phyloP scores from a whole-genome alignment of 2,329 filamentous ascomycete species.

The Bretziella fagacearum region DNA sequence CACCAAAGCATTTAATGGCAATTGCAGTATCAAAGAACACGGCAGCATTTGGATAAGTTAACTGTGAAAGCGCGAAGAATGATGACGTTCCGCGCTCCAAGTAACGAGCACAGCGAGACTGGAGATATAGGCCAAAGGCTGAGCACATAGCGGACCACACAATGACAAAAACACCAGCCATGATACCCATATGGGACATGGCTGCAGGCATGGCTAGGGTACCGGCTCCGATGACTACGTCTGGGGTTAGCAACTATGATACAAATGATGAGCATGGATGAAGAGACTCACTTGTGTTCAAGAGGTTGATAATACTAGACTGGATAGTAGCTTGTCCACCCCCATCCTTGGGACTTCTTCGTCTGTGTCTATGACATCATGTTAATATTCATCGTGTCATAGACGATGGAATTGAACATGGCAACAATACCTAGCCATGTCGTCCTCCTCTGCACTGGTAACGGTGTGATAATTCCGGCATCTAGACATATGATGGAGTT shows the following conservation, averaged over 20 bases:
- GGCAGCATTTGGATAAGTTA: conserved; percentile 91
- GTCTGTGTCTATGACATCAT: conserved; percentile 35
- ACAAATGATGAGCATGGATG: background rate
- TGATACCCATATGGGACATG: conserved; percentile 87
- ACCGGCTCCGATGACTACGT: conserved; percentile 66
- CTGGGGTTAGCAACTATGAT: background rate
- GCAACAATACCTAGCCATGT: conserved; percentile 31
- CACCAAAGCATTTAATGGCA: conserved; percentile 93
- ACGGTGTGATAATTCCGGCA: conserved; percentile 40
- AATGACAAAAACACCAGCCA: conserved; percentile 68
- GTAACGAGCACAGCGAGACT: conserved; percentile 83
- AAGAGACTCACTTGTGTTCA: conserved; percentile 67
- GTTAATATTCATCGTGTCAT: background rate
- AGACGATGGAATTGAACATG: background rate
- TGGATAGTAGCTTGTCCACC: conserved; percentile 74
- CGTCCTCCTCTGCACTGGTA: conserved; percentile 21
- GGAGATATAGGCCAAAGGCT: conserved; percentile 86
- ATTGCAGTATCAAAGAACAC: conserved; percentile 93
- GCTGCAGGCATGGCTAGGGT: conserved; percentile 92
- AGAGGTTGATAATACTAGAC: conserved; percentile 84
- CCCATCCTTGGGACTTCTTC: conserved; percentile 51
- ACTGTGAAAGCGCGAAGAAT: conserved; percentile 91
- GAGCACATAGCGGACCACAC: conserved; percentile 80
- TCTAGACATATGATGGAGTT: no score
- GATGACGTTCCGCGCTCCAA: conserved; percentile 75